Evolutionary conservation across 306 rosid genomes (phyloP), one percentile per base, ranked within the genome.

Genomic region (Cicer judaicum): DNA sequence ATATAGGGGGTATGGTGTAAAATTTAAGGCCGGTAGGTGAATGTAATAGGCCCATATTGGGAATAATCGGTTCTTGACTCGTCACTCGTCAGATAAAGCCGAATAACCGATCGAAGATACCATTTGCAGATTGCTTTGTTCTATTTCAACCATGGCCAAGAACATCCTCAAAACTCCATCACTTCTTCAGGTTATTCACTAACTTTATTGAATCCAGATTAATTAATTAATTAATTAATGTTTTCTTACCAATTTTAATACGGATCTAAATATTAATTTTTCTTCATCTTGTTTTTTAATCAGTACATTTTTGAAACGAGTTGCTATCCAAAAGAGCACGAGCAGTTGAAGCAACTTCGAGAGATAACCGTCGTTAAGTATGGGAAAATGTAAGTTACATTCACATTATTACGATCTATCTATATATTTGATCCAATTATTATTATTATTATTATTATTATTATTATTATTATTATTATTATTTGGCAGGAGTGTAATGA

Each of bases 281-380:
- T 19, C 8, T 21, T 10, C 12, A 43, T 42, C 11, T 1, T 76
- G 19, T 7, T 43, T 34, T 69, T 11, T 41, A 54, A 34, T 0
- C 68, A 85, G 88, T 89, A 89, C 65, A 84, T 89, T 18, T 7
- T 74, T 7, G 87, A 87, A 70, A 84, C 84, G 46, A 79, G 79
- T 52, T 74, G 74, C 10, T 80, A 81, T 54, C 90, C 91, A 15
- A 75, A 82, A 50, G 88, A 87, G 55, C 87, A 83, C 8, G 82
- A 89, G 52, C 91, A 75, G 39, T 56, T 83, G 87, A 89, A 83
- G 81, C 81, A 70, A 60, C 84, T 89, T 3, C 69, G 93, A 69
- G 89, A 85, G 48, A 56, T 78, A 40, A 87, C 91, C 1, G 0
- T 60, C 7, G 19, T 79, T 7, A 86, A 83, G 7, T 89, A 79